Evolutionary conservation across 768 basidiomycete genomes (phyloP).

Genomic region (Rhizopogon salebrosus): DNA sequence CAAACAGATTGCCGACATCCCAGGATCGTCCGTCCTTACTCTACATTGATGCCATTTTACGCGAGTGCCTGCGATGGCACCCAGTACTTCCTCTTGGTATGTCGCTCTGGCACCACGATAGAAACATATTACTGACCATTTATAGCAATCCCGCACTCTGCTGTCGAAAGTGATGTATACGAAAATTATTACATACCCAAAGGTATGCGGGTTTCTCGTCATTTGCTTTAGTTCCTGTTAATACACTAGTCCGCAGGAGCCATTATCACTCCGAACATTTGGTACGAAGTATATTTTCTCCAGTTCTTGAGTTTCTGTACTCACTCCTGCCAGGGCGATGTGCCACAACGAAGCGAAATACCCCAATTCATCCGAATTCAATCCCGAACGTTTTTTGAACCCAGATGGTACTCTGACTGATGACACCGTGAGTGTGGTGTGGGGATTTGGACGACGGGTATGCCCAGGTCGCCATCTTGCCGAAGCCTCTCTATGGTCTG

Average conservation of each 20-base stretch:
- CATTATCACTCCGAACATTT: conserved; percentile 22
- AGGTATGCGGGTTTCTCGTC: conserved; percentile 16
- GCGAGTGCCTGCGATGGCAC: conserved; percentile 29
- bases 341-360: conserved; percentile 25
- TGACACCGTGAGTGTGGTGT: conserved; percentile 20
- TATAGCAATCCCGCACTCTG: conserved; percentile 22
- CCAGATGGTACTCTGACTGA: conserved; percentile 20
- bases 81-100: conserved; percentile 23
- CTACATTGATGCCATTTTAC: conserved; percentile 22
- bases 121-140: neutral
- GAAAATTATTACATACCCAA: conserved; percentile 35
- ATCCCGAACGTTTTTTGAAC: conserved; percentile 18
- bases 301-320: neutral
- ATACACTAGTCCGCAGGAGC: neutral
- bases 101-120: neutral
- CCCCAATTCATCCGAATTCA: conserved; percentile 21
- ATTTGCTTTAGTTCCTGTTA: neutral
- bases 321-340: conserved; percentile 15
- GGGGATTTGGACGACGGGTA: conserved; percentile 26
- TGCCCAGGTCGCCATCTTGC: conserved; percentile 28
- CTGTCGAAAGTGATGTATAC: conserved; percentile 36
- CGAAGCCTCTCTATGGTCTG: conserved; percentile 26
- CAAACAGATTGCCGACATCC: conserved; percentile 17
- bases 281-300: conserved; percentile 12
- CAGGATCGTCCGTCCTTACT: conserved; percentile 18